Evolutionary conservation across 768 basidiomycete species (phyloP), one percentile per base, ranked within the genome.

Genomic region (Mrakia blollopis): DNA sequence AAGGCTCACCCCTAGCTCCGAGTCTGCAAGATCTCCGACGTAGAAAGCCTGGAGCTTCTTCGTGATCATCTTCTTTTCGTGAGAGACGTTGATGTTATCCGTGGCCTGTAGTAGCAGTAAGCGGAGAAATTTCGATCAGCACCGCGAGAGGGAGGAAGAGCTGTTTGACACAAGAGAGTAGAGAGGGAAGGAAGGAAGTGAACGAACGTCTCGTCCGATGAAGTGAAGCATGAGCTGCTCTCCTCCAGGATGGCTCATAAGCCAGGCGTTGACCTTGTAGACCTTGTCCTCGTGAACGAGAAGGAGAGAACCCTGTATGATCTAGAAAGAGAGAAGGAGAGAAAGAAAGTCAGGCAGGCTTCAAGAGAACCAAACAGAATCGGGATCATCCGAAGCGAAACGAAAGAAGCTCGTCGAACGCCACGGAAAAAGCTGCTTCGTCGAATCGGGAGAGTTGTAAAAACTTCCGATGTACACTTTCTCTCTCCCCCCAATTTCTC

Each of bases 181-280:
- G 9, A 65, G 13, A 35, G 10, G 18, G 37, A 39, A 62, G 37
- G 37, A 18, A 52, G 73, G 2, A 8, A 5, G 37, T 10, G n/a
- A 47, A 74, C 73, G 28, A n/a, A 74, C 60, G 28, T 74, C 61
- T 39, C 73, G 73, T 16, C 73, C 73, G 50, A 74, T 74, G 28
- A 74, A 74, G 61, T 74, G 73, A 14, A 74, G 73, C 23, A 74
- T 60, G 30, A 74, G 47, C 73, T 74, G 73, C 35, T 74, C 73
- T 39, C 73, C 73, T 60, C 73, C 73, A n/a, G 73, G 73, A 37
- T 74, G 73, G 39, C 18, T 41, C 25, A 18, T 39, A 21, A 74
- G 44, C 73, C 73, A 74, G 13, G 37, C 28, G 73, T 74, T 74
- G 39, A 74, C 61, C 30, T 62, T 62, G 73, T 74, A 74, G 11